Conservation (phyloP, 202 grass and related monocot species). For the Eragrostis tef region DNA sequence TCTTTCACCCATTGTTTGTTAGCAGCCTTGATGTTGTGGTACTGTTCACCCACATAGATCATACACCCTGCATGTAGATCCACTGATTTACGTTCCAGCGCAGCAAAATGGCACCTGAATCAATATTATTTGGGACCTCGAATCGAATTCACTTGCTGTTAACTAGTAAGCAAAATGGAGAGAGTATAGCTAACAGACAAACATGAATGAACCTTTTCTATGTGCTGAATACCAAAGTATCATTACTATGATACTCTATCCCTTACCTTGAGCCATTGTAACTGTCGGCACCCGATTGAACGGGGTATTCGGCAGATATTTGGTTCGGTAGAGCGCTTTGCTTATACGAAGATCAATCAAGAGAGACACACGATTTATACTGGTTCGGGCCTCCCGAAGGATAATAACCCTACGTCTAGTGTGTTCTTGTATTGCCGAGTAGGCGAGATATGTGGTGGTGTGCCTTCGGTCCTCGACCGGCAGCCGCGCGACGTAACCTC, state of each 20-base stretch:
- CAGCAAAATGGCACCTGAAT: background rate
- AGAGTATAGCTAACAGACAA: background rate
- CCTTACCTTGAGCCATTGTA: background rate
- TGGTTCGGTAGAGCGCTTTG: too few species aligned
- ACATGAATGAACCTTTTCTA: background rate
- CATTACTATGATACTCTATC: background rate
- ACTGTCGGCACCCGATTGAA: too few species aligned
- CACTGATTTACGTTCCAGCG: background rate
- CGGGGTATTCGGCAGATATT: too few species aligned
- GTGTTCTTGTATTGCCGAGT: too few species aligned
- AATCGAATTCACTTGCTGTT: background rate
- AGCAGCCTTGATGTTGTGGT: background rate
- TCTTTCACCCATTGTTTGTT: background rate
- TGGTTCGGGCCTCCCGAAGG: too few species aligned
- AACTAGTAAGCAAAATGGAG: background rate
- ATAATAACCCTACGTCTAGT: too few species aligned
- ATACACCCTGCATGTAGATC: background rate
- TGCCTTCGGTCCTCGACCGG: too few species aligned
- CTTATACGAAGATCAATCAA: too few species aligned
- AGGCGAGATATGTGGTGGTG: too few species aligned
- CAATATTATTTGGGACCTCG: background rate
- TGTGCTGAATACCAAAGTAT: conserved; percentile 14
- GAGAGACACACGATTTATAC: too few species aligned
- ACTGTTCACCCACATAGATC: background rate
- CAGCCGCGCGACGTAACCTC: too few species aligned